Conservation (phyloP, 441 rosid species). For the Adansonia gregorii region DNA sequence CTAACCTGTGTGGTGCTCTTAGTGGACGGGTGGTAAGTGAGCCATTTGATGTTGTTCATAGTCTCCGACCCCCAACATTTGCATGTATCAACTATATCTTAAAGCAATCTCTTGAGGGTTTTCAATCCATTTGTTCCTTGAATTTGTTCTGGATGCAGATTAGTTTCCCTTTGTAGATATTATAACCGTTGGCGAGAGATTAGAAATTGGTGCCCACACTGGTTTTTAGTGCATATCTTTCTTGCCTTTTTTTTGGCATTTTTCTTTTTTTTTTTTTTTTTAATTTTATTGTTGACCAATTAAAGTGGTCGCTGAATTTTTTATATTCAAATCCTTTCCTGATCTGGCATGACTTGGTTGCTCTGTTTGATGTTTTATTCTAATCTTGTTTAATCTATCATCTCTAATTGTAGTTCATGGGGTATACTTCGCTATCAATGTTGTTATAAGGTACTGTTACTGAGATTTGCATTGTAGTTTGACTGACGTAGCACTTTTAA, state of each 20-base stretch:
- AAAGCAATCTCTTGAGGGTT: constrained; percentile 35
- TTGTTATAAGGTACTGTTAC: constrained; percentile 17
- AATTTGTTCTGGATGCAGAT: constrained; percentile 49
- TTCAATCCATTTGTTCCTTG: constrained; percentile 41
- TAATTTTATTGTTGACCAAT: constrained; percentile 24
- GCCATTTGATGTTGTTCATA: constrained; percentile 45
- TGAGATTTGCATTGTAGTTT: constrained; percentile 14
- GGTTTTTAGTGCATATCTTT: constrained; percentile 44
- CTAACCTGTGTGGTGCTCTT: constrained; percentile 36
- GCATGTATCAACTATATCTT: constrained; percentile 35
- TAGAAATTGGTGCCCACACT: constrained; percentile 41
- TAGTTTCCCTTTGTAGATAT: constrained; percentile 60
- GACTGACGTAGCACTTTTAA: background rate
- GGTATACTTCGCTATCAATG: constrained; percentile 18
- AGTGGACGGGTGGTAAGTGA: constrained; percentile 60
- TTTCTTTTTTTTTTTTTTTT: background rate
- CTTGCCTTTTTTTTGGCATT: constrained; percentile 22
- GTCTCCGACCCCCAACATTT: constrained; percentile 49
- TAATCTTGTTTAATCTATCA: constrained; percentile 30
- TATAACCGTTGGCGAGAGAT: constrained; percentile 52
- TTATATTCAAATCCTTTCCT: constrained; percentile 19
- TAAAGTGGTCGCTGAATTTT: constrained; percentile 38
- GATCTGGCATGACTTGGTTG: constrained; percentile 34
- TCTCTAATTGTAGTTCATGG: constrained; percentile 31
- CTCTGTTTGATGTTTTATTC: constrained; percentile 34